phyloP scores from a whole-genome alignment of 169 alveolate genomes.

The Plasmodium gallinaceum region DNA sequence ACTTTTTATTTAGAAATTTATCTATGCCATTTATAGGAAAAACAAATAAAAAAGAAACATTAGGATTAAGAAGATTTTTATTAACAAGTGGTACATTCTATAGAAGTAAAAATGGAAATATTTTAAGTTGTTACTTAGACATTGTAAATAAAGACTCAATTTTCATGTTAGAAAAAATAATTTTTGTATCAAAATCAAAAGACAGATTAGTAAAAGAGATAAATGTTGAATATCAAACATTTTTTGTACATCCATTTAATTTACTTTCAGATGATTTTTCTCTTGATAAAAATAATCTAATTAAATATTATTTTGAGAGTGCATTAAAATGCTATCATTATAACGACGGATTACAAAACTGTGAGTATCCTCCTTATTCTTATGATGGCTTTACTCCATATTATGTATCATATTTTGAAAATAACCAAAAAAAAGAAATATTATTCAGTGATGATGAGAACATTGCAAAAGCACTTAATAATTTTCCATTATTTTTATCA shows the following conservation, averaged over 20 bases:
- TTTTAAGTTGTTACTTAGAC: conserved; percentile 21
- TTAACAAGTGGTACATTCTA: conserved; percentile 15
- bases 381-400: conserved; percentile 17
- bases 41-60: conserved; percentile 30
- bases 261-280: background rate
- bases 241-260: conserved; percentile 61
- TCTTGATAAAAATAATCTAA: background rate
- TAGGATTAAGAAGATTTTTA: conserved; percentile 24
- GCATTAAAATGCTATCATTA: conserved; percentile 28
- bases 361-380: conserved; percentile 23
- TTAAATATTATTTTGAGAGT: conserved; percentile 11
- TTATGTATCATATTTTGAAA: conserved; percentile 65
- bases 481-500: conserved; percentile 7
- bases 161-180: conserved; percentile 68
- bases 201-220: conserved; percentile 37
- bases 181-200: conserved; percentile 41
- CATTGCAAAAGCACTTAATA: conserved; percentile 9
- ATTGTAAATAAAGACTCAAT: conserved; percentile 25
- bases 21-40: conserved; percentile 59
- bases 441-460: conserved; percentile 29
- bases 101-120: too few relatives aligned
- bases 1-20: conserved; percentile 62
- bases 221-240: conserved; percentile 77
- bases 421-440: conserved; percentile 66
- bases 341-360: conserved; percentile 30